phyloP scores from a whole-genome alignment of 257 asterid species.

The Forsythia viridissima region DNA sequence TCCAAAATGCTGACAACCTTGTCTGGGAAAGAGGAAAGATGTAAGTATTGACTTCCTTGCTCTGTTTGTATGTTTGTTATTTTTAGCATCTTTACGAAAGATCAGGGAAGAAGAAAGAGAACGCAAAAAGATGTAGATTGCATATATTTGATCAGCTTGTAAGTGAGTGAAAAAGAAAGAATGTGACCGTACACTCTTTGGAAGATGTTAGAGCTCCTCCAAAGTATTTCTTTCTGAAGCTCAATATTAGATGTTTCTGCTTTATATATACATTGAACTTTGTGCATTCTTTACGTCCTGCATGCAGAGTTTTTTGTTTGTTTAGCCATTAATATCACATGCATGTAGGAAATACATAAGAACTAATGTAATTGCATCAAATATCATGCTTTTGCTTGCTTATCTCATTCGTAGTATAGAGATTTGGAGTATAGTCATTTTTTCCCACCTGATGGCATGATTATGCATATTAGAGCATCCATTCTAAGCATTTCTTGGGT shows the following conservation, averaged over 20 bases:
- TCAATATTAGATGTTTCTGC: slow-evolving; percentile 41
- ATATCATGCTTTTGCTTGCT: neutral
- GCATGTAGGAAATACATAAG: neutral
- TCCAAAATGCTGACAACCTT: slow-evolving; percentile 45
- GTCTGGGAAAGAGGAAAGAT: slow-evolving; percentile 40
- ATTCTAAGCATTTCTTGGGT: slow-evolving; percentile 41
- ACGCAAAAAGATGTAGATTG: neutral
- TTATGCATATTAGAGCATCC: slow-evolving; percentile 49
- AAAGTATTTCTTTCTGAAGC: slow-evolving; percentile 54
- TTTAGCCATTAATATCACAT: neutral
- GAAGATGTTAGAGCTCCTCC: slow-evolving; percentile 53
- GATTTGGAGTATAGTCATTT: neutral
- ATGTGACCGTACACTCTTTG: slow-evolving; percentile 44
- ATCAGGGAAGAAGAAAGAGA: neutral
- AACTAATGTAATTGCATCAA: neutral
- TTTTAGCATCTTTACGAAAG: neutral
- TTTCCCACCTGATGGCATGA: slow-evolving; percentile 57
- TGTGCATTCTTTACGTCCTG: slow-evolving; percentile 53
- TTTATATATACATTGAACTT: slow-evolving; percentile 45
- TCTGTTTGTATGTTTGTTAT: slow-evolving; percentile 14
- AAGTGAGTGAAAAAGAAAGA: slow-evolving; percentile 4
- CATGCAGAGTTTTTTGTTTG: slow-evolving; percentile 19
- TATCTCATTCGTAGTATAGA: neutral
- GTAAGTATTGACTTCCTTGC: slow-evolving; percentile 6
- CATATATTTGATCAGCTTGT: neutral